Evolutionary conservation across 1,139 yeast species (phyloP), one percentile per base, ranked within the genome.

Genomic region (Candida tetrigidarum): DNA sequence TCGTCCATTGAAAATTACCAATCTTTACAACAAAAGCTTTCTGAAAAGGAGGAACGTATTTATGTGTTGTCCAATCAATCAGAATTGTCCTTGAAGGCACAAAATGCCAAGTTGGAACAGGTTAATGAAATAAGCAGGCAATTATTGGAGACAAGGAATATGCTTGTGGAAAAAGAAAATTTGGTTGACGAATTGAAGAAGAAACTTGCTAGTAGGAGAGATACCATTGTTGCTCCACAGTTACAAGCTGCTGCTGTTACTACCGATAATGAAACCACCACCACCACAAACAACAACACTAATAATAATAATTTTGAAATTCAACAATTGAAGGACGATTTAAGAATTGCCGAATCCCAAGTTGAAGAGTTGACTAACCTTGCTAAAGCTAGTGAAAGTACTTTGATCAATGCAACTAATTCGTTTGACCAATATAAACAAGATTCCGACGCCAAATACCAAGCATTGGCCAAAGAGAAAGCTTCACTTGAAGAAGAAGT

Each of bases 21-120:
- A 55, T 55, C 59, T 1, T 64, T 80, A 37, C 82, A 81, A 53
- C 67, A 70, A 5, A 80, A 74, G 48, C 67, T 86, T 33, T 73
- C 70, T 9, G 75, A 76, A 35, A 77, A 81, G 49, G 80, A 76
- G 39, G 78, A 73, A 46, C 77, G 78, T 47, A 67, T 80, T 28
- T 68, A 67, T 33, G 70, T 76, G 18, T 61, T 75, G 38, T 56
- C 78, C 10, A 71, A 66, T 42, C 82, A 82, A 47, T 75, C 81
- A 28, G 86, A 81, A 44, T 64, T 77, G 47, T 85, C 85, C 19
- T 63, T 79, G 39, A 78, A 76, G 48, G 82, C 87, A 39, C 86
- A 83, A 56, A 89, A 86, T 56, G 71, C 79, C 15, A 83, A 84
- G 59, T 72, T 87, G 46, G 93, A 86, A 49, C 71, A 76, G 34